Evolutionary conservation across 352 stramenopile genomes (phyloP).

Genomic region (Phytophthora tubulina): DNA sequence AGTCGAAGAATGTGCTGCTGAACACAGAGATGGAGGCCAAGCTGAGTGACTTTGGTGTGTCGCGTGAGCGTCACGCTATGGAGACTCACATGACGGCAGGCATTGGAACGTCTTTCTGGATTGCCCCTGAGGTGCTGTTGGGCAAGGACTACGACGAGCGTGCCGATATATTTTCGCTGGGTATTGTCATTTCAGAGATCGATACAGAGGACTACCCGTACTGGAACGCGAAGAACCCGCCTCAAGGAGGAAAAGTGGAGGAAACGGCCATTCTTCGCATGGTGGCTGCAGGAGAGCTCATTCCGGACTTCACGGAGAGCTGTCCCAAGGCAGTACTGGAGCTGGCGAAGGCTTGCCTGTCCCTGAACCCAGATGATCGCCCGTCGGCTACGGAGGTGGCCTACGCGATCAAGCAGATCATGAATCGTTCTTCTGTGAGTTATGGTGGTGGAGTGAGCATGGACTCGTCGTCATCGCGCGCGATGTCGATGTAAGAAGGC

Average conservation of each 20-base stretch:
- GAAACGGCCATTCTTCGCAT: conserved; percentile 70
- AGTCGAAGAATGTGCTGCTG: conserved; percentile 81
- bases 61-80: conserved; percentile 60
- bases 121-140: conserved; percentile 71
- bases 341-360: conserved; percentile 60
- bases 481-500: conserved; percentile 28
- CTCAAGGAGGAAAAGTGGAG: conserved; percentile 53
- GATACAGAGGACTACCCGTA: conserved; percentile 73
- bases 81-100: conserved; percentile 78
- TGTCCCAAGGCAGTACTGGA: conserved; percentile 58
- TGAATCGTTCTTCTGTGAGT: conserved; percentile 35
- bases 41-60: conserved; percentile 85
- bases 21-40: conserved; percentile 73
- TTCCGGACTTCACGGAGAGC: conserved; percentile 60
- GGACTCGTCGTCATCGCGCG: conserved; percentile 36
- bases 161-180: conserved; percentile 66
- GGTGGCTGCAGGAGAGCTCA: conserved; percentile 65
- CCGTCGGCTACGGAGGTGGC: conserved; percentile 66
- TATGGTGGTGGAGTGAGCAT: conserved; percentile 19
- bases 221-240: conserved; percentile 65
- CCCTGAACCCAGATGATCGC: conserved; percentile 64
- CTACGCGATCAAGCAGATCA: conserved; percentile 67
- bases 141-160: conserved; percentile 66
- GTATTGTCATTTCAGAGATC: conserved; percentile 64
- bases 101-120: conserved; percentile 80